A percentile compares a stretch with the other conserved stretches of the same genome.
Conservation (phyloP, 2,329 filamentous ascomycete species). For the Coleophoma crateriformis region DNA sequence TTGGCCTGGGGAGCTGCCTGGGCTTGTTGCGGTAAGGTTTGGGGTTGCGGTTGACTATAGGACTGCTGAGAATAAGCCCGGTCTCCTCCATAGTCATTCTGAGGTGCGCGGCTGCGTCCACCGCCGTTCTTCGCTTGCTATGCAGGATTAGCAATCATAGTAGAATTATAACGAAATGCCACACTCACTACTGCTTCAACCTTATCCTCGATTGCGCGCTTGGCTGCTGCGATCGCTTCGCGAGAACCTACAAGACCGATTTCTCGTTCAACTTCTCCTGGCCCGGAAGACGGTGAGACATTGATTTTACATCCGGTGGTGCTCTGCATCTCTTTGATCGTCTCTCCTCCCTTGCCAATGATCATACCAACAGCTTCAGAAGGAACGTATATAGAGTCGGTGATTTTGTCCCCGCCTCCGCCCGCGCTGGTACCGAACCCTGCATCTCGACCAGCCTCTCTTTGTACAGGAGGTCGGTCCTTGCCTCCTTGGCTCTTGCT, state of each 20-base stretch:
- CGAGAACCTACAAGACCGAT: constrained; percentile 78
- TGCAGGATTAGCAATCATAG: constrained; percentile 14
- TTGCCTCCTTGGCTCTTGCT: constrained; percentile 43
- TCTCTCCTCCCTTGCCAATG: constrained; percentile 90
- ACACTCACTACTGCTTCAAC: constrained; percentile 77
- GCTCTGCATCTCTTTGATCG: constrained; percentile 90
- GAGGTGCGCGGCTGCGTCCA: constrained; percentile 34
- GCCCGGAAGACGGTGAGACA: constrained; percentile 74
- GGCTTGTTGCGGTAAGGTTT: constrained; percentile 37
- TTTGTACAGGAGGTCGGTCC: constrained; percentile 30
- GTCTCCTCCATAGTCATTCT: constrained; percentile 52
- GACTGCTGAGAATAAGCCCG: constrained; percentile 44
- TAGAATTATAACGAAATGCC: neutral
- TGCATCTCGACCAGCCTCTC: constrained; percentile 38
- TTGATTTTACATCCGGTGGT: constrained; percentile 91
- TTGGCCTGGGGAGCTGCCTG: constrained; percentile 40
- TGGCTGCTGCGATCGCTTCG: constrained; percentile 74
- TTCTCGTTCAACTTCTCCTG: constrained; percentile 74
- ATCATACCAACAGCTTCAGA: constrained; percentile 95
- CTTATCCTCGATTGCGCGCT: constrained; percentile 84
- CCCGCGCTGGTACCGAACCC: constrained; percentile 30
- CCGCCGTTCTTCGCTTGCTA: constrained; percentile 47
- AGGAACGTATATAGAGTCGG: constrained; percentile 78
- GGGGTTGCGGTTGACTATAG: constrained; percentile 31
- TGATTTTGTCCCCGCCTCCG: constrained; percentile 60